These are phyloP conservation scores for Leccinum fallax DNA, from an alignment of 1,284 basidiomycete genomes.

Conservation along the genomic window DNA sequence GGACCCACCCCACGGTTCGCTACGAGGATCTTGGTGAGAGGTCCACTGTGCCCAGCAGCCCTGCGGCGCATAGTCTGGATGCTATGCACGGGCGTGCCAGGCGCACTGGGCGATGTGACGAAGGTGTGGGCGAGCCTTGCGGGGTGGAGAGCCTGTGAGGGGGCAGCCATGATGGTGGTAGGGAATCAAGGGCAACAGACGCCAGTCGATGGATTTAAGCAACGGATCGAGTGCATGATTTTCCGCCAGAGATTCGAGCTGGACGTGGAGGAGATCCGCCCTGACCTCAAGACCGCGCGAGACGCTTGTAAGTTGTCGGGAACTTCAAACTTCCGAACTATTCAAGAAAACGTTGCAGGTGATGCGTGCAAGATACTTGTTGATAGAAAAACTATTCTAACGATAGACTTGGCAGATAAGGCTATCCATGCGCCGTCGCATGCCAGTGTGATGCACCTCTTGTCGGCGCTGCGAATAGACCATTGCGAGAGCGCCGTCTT, in stretches of 20 bases:
- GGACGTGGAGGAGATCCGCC: conserved; percentile 82
- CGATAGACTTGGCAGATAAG: background rate
- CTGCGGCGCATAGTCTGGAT: conserved; percentile 92
- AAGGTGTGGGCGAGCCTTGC: conserved; percentile 73
- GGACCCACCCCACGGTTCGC: conserved; percentile 89
- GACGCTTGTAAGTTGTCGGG: conserved; percentile 72
- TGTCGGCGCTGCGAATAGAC: no score
- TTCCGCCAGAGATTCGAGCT: conserved; percentile 81
- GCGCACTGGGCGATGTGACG: conserved; percentile 68
- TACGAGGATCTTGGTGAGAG: conserved; percentile 91
- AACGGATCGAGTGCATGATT: conserved; percentile 80
- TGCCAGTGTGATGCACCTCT: no score
- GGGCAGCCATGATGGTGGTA: conserved; percentile 46
- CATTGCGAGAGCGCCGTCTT: no score
- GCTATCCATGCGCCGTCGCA: no score
- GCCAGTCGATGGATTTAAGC: conserved; percentile 26
- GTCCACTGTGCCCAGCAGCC: conserved; percentile 88
- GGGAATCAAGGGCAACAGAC: conserved; percentile 9
- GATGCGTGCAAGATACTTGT: background rate
- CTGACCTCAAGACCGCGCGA: conserved; percentile 78
- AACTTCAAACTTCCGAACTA: conserved; percentile 68
- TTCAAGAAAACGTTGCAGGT: conserved; percentile 78
- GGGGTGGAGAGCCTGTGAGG: conserved; percentile 56
- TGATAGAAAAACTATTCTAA: conserved; percentile 6
- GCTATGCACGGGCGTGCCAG: conserved; percentile 81